phyloP scores from a whole-genome alignment of 805 yeast species.

The Helenozyma baotianmanensis region DNA sequence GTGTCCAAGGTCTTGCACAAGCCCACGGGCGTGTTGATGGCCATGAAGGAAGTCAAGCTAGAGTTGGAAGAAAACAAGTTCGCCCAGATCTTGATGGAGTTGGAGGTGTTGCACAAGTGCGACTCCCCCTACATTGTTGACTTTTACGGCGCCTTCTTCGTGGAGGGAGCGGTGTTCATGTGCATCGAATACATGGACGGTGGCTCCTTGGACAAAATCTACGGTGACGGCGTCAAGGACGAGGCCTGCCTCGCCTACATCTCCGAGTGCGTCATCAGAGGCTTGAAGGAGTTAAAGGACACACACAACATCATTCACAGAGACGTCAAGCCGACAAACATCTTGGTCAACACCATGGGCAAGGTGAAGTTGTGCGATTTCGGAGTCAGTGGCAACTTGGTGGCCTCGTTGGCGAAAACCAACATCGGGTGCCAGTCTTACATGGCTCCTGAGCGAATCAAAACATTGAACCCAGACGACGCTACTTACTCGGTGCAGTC shows the following conservation, averaged over 20 bases:
- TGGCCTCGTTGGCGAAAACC: conserved; percentile 90
- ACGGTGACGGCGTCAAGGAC: conserved; percentile 54
- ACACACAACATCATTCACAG: conserved; percentile 89
- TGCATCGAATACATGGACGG: conserved; percentile 99
- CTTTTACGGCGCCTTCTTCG: conserved; percentile 95
- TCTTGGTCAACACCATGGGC: conserved; percentile 77
- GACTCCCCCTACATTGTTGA: conserved; percentile 88
- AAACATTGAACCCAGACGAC: conserved; percentile 67
- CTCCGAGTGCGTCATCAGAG: conserved; percentile 73
- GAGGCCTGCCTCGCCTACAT: conserved; percentile 79
- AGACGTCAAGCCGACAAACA: conserved; percentile 95
- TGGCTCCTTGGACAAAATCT: conserved; percentile 84
- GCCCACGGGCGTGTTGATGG: conserved; percentile 91
- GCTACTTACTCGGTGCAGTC: conserved; percentile 86
- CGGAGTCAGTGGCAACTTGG: conserved; percentile 93
- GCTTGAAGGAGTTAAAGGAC: conserved; percentile 81
- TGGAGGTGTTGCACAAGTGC: conserved; percentile 90
- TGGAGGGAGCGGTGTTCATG: conserved; percentile 97
- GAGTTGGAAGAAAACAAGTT: conserved; percentile 93
- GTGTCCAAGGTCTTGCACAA: conserved; percentile 90
- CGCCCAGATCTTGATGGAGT: conserved; percentile 91
- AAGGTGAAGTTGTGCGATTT: conserved; percentile 90
- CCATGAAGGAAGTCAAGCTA: conserved; percentile 92
- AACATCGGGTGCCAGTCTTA: conserved; percentile 97
- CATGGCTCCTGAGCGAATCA: conserved; percentile 98